Evolutionary conservation across 805 yeast species (phyloP).

Genomic region (Kregervanrija pseudodelftensis): DNA sequence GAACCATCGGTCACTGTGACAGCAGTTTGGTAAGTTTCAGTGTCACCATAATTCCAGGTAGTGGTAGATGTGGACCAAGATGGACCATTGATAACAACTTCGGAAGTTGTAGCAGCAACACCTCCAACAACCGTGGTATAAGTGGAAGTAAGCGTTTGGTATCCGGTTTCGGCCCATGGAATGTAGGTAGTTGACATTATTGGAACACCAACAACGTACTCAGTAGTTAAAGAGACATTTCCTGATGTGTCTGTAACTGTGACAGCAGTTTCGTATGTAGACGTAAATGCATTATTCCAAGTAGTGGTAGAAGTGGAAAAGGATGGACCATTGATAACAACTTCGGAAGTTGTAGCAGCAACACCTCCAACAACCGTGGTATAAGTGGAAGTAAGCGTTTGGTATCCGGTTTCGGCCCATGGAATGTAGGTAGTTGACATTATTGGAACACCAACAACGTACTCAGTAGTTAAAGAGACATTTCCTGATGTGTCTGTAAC

Average conservation of each 20-base stretch:
- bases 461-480: background rate
- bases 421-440: background rate
- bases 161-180: background rate
- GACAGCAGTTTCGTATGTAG: background rate
- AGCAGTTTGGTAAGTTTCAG: background rate
- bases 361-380: background rate
- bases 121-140: background rate
- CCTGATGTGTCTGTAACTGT: too few relatives aligned
- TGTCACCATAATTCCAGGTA: background rate
- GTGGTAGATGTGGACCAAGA: constrained; percentile 1
- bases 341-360: background rate
- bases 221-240: too few relatives aligned
- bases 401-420: too few relatives aligned
- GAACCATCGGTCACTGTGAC: background rate
- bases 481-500: background rate
- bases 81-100: constrained; percentile 1
- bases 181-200: background rate
- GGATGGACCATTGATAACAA: constrained; percentile 3
- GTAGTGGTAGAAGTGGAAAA: background rate
- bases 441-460: constrained; percentile 1
- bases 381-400: background rate
- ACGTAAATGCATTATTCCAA: background rate
- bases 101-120: background rate
- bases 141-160: background rate
- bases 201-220: too few relatives aligned